Evolutionary conservation across 257 asterid genomes (phyloP), one percentile per base, ranked within the genome.

Genomic region (Solanum chiquidenum): DNA sequence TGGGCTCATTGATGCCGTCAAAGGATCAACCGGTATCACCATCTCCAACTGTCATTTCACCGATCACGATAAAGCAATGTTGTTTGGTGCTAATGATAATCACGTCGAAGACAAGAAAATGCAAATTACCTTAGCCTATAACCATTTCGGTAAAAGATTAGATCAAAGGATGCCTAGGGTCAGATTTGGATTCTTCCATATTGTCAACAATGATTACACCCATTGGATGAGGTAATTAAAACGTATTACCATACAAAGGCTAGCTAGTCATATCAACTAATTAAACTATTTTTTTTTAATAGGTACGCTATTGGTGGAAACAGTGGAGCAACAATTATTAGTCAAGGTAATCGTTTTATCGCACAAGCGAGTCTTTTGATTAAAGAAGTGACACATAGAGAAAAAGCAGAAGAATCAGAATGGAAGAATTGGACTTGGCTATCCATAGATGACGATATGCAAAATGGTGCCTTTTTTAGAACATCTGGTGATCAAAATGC

Each of bases 281-380:
- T 37, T 29, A 73, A 73, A 73, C 34, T 12, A 38, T 44, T 44
- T 44, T 3, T 37, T 37, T 3, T 11, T 3, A 29, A 89, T 13
- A 94, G 93, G 98, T 94, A 94, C 6, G 98, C 98, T 77, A 91
- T 94, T 16, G 98, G 98, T 1, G 98, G 98, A 4, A 94, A 95
- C 89, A 75, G 68, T 25, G 82, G 89, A 77, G 94, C 98, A 0
- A 93, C 93, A 23, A 94, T 94, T 18, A 92, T 94, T 23, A 94
- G 98, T 91, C 96, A 94, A 87, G 98, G 98, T 10, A 94, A 94
- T 21, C 84, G 98, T 37, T 94, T 88, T 89, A 91, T 89, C 58
- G 98, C 98, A 2, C 94, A 95, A 20, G 91, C 92, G 0, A 12
- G 46, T 1, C 66, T 4, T 37, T 12, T 4, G 3, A 71, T 69